Base-by-base conservation (phyloP, 179 eudicot genomes). In the Drosera spatulata region DNA sequence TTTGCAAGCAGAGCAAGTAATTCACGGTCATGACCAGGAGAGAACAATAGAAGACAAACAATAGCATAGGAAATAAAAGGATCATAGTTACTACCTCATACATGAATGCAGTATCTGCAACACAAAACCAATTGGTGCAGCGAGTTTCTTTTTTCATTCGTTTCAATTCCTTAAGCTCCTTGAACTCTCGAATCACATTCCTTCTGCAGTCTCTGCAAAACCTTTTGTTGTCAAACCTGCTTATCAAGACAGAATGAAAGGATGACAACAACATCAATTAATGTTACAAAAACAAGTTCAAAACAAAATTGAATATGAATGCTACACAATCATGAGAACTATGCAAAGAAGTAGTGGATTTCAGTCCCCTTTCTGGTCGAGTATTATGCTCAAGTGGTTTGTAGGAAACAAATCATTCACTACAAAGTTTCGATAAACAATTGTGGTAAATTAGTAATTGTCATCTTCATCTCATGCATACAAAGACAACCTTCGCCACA, bases 161-260 rank as follows among this genome's bases (percentile, higher is more conserved):
- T 73, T 94, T 94, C 65, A 90, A 74, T 70, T 94, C 99, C 77
- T 90, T 94, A 56, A 94, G 76, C 79, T 94, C 99, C 77, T 85
- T 90, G 56, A 90, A 94, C 73, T 90, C 99, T 39, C 96, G 91
- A 55, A 94, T 90, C 49, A 94, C 99, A 77, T 94, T 90, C 76
- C 91, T 86, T 67, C 99, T 71, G 75, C 99, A 94, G 71, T 94
- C 97, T 84, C 97, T 76, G 63, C 99, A 94, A 63, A 94, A 94
- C 65, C 96, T 83, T 78, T 94, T 94, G 91, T 87, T 87, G 62
- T 94, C 99, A 71, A 94, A 94, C 83, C 99, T 94, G 91, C 58
- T 43, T 50, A 4, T 56, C 5, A 44, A 59, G 12, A 43, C 42
- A 59, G 43, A 3, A 43, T 42, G 10, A 59, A 43, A 59, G 6